Percentiles rank a stretch among this genome's conserved stretches.
Evolutionary conservation across 306 rosid species (phyloP).

Genomic region (Heteromeles arbutifolia): DNA sequence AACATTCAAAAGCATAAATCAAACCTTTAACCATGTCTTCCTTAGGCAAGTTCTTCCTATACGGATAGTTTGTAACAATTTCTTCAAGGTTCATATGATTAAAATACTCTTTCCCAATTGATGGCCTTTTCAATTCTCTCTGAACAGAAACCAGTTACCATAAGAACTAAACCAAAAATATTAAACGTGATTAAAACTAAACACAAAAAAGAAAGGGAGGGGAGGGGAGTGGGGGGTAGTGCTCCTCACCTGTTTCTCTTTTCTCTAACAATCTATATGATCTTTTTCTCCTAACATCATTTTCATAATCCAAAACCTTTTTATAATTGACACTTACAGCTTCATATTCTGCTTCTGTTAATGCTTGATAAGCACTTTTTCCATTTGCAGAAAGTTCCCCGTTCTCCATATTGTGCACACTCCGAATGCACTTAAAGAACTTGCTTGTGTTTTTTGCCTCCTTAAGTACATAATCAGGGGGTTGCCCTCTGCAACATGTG

Average conservation of each 20-base stretch:
- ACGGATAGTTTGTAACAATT: slow-evolving; percentile 82
- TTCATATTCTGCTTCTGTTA: slow-evolving; percentile 92
- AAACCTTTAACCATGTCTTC: slow-evolving; percentile 85
- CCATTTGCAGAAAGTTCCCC: slow-evolving; percentile 43
- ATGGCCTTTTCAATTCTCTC: slow-evolving; percentile 91
- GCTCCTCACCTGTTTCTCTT: not conserved
- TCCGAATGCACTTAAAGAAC: slow-evolving; percentile 78
- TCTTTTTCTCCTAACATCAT: not conserved
- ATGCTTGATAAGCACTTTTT: slow-evolving; percentile 69
- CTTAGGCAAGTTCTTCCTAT: slow-evolving; percentile 74
- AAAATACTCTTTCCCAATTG: slow-evolving; percentile 92
- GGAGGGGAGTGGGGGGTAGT: not conserved
- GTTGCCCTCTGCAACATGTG: slow-evolving; percentile 69
- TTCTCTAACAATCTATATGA: not conserved
- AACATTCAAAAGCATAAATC: slow-evolving; percentile 14
- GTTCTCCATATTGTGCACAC: slow-evolving; percentile 55
- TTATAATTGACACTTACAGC: slow-evolving; percentile 54
- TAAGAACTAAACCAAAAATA: slow-evolving; percentile 13
- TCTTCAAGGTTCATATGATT: slow-evolving; percentile 82
- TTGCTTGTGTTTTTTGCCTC: slow-evolving; percentile 92
- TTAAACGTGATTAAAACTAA: not conserved
- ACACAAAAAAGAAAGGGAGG: not conserved
- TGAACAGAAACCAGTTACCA: slow-evolving; percentile 41
- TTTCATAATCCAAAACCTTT: not conserved
- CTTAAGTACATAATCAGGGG: slow-evolving; percentile 89